These are phyloP conservation scores for Rhododendron vialii DNA, from an alignment of 148 eudicot species.

Conservation along the genomic window DNA sequence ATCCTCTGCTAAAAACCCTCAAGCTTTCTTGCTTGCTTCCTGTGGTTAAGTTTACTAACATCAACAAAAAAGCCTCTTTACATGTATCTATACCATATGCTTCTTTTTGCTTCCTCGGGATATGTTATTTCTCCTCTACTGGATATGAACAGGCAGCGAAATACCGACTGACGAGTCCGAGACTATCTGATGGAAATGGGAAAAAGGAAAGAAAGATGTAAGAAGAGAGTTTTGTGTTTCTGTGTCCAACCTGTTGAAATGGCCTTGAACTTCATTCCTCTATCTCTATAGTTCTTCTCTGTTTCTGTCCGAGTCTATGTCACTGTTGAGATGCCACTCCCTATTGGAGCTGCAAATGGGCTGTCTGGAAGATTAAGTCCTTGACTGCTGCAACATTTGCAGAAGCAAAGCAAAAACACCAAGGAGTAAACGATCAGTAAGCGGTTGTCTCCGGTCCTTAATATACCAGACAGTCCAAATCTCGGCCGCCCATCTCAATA, in stretches of 20 bases:
- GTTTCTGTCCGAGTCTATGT: constrained; percentile 20
- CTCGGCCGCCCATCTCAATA: background rate
- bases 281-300: constrained; percentile 4
- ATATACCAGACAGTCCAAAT: background rate
- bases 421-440: background rate
- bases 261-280: constrained; percentile 1
- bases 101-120: constrained; percentile 6
- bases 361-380: constrained; percentile 42
- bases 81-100: background rate
- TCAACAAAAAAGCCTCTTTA: background rate
- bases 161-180: background rate
- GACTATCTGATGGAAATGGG: background rate
- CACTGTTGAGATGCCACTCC: constrained; percentile 23
- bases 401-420: background rate
- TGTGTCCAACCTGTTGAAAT: background rate
- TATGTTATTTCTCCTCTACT: background rate
- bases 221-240: background rate
- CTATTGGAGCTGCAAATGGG: constrained; percentile 33
- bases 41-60: constrained; percentile 4
- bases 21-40: constrained; percentile 15
- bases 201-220: background rate
- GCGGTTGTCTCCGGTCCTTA: background rate
- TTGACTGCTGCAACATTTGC: constrained; percentile 23
- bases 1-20: constrained; percentile 14
- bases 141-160: constrained; percentile 4